Base-by-base conservation (phyloP, 2,329 filamentous ascomycete species). In the Colletotrichum echinochloae region DNA sequence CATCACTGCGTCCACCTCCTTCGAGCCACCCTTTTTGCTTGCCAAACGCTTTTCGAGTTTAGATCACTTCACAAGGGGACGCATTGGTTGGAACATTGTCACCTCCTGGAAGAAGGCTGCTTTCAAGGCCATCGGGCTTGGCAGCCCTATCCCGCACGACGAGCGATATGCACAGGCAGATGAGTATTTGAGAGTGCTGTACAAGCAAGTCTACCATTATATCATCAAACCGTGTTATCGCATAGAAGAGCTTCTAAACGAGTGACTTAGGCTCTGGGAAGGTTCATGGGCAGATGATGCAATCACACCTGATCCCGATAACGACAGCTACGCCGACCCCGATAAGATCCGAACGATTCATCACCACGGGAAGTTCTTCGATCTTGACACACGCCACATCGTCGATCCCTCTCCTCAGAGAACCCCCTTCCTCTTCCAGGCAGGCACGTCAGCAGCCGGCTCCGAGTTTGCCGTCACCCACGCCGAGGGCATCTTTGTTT, bases 21-120 rank as follows among this genome's bases (percentile, higher is more conserved):
- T 90, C 67, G 88, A 91, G 71, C 86, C 87, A 0, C 89, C 89
- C 0, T 91, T 89, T 68, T 77, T 90, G 1, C 79, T 91, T 0
- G 89, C 89, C 0, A 90, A 90, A 75, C 81, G 88, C 0, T 90
- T 91, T 65, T 90, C 87, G 0, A 89, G 87, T 0, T 77, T 91
- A 0, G 89, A 91, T 68, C 89, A 91, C 76, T 80, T 91, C 52
- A 91, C 89, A 0, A 81, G 84, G 3, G 89, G 89, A 0, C 82
- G 89, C 0, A 84, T 91, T 41, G 89, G 88, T 0, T 91, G 89
- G 90, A 92, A 92, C 71, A 90, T 92, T 26, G 90, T 92, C 0
- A 91, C 89, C 1, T 77, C 76, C 0, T 80, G 79, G 78, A 89
- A 89, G 76, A 90, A 90, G 74, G 83, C 86, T 0, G 88, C 89